Base-by-base conservation (phyloP, 2,329 filamentous ascomycete genomes). In the Fusarium chlamydosporum region DNA sequence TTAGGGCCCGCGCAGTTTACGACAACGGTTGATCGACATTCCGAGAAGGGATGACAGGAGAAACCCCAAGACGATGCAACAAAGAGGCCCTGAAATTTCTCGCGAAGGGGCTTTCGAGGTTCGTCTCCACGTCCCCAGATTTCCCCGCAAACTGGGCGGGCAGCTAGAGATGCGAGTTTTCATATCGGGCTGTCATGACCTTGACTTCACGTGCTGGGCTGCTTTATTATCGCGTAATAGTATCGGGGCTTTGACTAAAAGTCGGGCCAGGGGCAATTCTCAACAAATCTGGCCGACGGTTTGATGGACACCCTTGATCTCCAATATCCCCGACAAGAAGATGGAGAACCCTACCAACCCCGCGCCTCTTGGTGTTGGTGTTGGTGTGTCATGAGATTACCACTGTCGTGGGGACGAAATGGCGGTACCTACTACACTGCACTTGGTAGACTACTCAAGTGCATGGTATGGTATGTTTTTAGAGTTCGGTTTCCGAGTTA, bases 171-270 rank as follows among this genome's bases (percentile, higher is more conserved):
- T 59, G 41, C 52, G 40, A 54, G 46, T 50, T 64, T 41, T 37
- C 56, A 58, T 56, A 48, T 56, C 43, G 58, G 33, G 59, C 58
- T 59, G 37, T 43, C 55, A 42, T 64, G 61, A 50, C 47, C 53
- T 70, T 56, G 54, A 60, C 55, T 74, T 74, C 62, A 71, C 69
- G 55, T 72, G 68, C 53, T 52, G 45, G 34, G 31, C 31, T 40
- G 42, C 27, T 68, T 68, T 74, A 65, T 57, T 59, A 66, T 74
- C 62, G 70, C 72, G 72, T 74, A 74, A 74, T 74, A 70, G 65
- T 62, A 59, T 70, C 54, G 46, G 29, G 13, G 29, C 64, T 71
- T 70, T 74, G 68, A 74, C 70, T 72, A 74, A 74, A 57, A 65
- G 34, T 52, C 50, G 61, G 58, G 42, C 47, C 67, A 56, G 59